Evolutionary conservation across 805 yeast genomes (phyloP).

Genomic region (Ogataea corticis): DNA sequence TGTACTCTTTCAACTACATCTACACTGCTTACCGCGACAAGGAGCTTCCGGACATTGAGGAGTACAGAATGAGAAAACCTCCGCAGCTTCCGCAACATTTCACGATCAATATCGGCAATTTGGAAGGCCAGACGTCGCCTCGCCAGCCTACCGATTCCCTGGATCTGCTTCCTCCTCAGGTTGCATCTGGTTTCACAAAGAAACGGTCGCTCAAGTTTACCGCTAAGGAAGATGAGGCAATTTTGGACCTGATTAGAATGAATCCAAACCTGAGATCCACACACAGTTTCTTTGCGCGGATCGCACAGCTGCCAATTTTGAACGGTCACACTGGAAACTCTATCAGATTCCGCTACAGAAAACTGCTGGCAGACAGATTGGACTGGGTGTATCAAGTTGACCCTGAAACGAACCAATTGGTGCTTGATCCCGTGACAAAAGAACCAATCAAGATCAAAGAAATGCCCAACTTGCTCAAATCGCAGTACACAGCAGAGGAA

Average conservation of each 20-base stretch:
- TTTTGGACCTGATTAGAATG: conserved; percentile 65
- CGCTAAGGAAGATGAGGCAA: conserved; percentile 61
- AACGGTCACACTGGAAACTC: conserved; percentile 76
- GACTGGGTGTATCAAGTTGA: conserved; percentile 52
- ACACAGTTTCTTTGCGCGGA: conserved; percentile 63
- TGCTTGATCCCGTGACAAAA: conserved; percentile 42
- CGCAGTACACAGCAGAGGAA: conserved; percentile 66
- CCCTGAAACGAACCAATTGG: conserved; percentile 41
- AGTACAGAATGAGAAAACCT: conserved; percentile 23
- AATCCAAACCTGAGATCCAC: conserved; percentile 69
- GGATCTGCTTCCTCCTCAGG: conserved; percentile 4
- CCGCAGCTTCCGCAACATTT: conserved; percentile 26
- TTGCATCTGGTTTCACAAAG: conserved; percentile 31
- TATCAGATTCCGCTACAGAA: conserved; percentile 61
- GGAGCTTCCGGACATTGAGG: conserved; percentile 17
- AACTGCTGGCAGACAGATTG: conserved; percentile 41
- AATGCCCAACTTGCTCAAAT: conserved; percentile 54
- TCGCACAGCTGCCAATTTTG: conserved; percentile 50
- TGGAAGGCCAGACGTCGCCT: conserved; percentile 11
- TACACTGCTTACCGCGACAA: conserved; percentile 24
- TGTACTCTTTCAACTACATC: conserved; percentile 25
- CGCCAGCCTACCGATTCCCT: neutral
- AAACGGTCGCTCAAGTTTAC: conserved; percentile 51
- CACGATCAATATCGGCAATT: conserved; percentile 26
- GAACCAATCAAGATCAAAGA: conserved; percentile 40